A percentile compares a stretch with the other conserved stretches of the same genome.
phyloP scores from a whole-genome alignment of 2,329 filamentous ascomycete genomes.

The Ophiostoma sp. region DNA sequence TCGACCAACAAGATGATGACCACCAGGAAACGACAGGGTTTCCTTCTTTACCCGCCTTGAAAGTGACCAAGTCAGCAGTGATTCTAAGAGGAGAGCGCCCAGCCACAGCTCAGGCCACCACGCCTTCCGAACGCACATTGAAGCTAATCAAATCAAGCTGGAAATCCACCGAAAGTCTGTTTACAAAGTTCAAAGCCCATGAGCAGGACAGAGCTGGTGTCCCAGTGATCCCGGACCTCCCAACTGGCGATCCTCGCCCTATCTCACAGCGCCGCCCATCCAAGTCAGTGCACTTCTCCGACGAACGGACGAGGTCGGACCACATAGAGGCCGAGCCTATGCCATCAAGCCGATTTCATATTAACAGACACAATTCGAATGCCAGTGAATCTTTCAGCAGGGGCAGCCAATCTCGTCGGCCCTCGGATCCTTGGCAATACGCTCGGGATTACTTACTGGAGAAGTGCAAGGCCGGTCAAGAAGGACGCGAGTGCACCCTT shows the following conservation, averaged over 20 bases:
- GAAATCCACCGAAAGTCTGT: slow-evolving; percentile 30
- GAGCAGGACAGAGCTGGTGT: background rate
- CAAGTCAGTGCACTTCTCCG: slow-evolving; percentile 29
- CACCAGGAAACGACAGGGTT: background rate
- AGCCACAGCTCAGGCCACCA: background rate
- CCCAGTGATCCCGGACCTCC: background rate
- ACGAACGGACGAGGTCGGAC: background rate
- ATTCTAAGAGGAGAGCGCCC: background rate
- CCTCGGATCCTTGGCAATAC: slow-evolving; percentile 28
- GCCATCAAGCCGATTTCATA: background rate
- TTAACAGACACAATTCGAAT: background rate
- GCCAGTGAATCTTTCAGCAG: background rate
- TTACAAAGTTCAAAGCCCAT: slow-evolving; percentile 27
- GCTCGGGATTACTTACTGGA: slow-evolving; percentile 27
- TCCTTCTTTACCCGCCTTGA: slow-evolving; percentile 11
- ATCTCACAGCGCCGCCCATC: slow-evolving; percentile 24
- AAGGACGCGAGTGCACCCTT: slow-evolving; percentile 25
- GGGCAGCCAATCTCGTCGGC: background rate
- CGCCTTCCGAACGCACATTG: slow-evolving; percentile 12
- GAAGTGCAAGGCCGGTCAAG: slow-evolving; percentile 25
- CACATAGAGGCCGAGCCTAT: background rate
- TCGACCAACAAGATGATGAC: background rate
- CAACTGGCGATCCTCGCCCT: background rate
- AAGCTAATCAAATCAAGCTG: slow-evolving; percentile 24
- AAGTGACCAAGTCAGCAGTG: slow-evolving; percentile 16